Conservation (phyloP, 371 early-diverging fungal species). For the Mortierella sp. region DNA sequence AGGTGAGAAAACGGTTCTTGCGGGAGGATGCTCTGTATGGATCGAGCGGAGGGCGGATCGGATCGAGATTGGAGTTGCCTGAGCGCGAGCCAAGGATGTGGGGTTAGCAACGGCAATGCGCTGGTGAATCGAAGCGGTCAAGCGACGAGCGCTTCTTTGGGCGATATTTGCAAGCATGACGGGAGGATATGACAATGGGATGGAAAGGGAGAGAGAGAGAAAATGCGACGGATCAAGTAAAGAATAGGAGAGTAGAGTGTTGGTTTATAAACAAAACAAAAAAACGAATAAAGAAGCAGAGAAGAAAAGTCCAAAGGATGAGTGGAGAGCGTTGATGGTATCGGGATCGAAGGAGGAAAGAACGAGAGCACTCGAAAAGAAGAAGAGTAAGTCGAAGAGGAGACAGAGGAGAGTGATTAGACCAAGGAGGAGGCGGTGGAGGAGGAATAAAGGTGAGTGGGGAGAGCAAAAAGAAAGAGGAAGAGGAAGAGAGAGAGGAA, state of each 20-base stretch:
- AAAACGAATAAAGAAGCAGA: background rate
- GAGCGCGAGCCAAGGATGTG: conserved; percentile 14
- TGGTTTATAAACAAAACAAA: background rate
- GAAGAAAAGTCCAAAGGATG: background rate
- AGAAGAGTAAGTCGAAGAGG: background rate
- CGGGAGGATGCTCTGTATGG: conserved; percentile 51
- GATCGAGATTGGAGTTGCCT: conserved; percentile 32
- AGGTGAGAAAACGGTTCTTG: conserved; percentile 61
- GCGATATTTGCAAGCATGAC: conserved; percentile 49
- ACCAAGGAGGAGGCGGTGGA: background rate
- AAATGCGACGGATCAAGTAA: background rate
- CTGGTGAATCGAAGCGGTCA: conserved; percentile 32
- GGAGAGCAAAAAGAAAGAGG: background rate
- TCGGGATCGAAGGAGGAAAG: background rate
- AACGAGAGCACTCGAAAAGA: background rate
- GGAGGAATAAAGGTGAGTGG: conserved; percentile 1
- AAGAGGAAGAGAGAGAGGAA: conserved; percentile 4
- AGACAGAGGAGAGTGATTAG: background rate
- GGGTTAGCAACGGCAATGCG: conserved; percentile 15
- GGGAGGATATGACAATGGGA: conserved; percentile 6
- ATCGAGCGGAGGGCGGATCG: conserved; percentile 47
- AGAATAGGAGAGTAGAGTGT: background rate
- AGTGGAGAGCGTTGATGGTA: background rate
- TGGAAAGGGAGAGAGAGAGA: background rate
- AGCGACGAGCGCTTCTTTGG: conserved; percentile 47